A percentile compares a stretch with the other conserved stretches of the same genome.
Conservation (phyloP, 352 stramenopile genomes). For the Thalassiosira hispida region DNA sequence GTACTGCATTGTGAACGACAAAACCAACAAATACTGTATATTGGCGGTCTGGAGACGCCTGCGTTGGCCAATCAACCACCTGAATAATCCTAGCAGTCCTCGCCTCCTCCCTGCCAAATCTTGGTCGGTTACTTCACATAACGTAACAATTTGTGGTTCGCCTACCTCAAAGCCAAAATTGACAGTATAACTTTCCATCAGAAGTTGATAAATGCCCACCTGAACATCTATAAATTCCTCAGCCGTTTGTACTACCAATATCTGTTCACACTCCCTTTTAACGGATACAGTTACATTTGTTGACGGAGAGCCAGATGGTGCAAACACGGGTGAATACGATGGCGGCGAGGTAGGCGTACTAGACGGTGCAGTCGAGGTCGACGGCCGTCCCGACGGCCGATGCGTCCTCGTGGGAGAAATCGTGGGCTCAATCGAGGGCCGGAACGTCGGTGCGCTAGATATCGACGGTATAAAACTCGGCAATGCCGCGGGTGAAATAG, state of each 20-base stretch:
- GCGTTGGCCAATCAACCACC: not conserved
- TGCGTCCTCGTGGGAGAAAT: constrained; percentile 7
- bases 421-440: constrained; percentile 17
- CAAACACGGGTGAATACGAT: not conserved
- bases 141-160: constrained; percentile 1
- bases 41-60: not conserved
- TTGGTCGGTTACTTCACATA: constrained; percentile 7
- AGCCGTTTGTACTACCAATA: not conserved
- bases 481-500: not conserved
- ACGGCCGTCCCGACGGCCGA: not conserved
- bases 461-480: not conserved
- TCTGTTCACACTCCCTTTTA: not conserved
- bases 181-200: constrained; percentile 21
- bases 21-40: constrained; percentile 10
- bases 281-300: not conserved
- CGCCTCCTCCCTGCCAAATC: not conserved
- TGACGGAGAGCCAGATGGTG: constrained; percentile 7
- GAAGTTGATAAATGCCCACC: constrained; percentile 11
- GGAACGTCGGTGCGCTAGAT: not conserved
- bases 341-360: constrained; percentile 7
- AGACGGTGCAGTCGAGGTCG: constrained; percentile 19
- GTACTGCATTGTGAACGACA: constrained; percentile 62
- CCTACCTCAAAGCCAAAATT: not conserved
- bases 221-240: constrained; percentile 5
- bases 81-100: not conserved